These are phyloP conservation scores for Chaetoceros muelleri DNA, from an alignment of 108 stramenopile genomes.

Conservation along the genomic window DNA sequence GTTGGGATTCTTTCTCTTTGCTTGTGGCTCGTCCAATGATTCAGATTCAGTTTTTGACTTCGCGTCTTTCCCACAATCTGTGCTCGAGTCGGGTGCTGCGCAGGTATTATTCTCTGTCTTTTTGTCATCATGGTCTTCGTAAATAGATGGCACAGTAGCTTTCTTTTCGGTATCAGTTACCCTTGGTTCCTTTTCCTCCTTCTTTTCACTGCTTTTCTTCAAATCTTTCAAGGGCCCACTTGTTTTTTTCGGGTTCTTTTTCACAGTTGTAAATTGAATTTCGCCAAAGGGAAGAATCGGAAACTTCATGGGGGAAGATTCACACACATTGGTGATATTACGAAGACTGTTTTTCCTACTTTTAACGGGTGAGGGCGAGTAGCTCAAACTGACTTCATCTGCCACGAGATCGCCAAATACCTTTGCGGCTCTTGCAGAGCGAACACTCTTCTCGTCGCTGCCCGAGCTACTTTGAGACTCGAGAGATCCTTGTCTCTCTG, in stretches of 20 bases:
- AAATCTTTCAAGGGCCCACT: background rate
- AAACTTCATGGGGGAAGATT: conserved; percentile 4
- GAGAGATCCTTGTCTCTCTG: background rate
- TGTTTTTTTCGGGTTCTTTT: background rate
- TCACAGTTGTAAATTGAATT: background rate
- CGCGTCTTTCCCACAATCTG: background rate
- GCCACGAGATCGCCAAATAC: conserved; percentile 35
- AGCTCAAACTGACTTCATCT: conserved; percentile 28
- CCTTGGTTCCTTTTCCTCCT: background rate
- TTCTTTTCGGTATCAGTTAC: background rate
- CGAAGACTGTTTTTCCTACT: background rate
- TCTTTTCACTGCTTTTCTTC: background rate
- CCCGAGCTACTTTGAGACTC: conserved; percentile 7
- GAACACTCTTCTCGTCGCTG: conserved; percentile 22
- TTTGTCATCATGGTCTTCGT: too few relatives aligned
- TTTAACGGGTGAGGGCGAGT: conserved; percentile 26
- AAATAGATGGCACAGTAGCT: background rate
- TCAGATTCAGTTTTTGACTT: background rate
- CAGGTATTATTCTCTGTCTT: too few relatives aligned
- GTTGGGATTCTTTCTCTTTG: background rate
- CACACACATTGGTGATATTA: conserved; percentile 1
- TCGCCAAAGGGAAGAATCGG: conserved; percentile 2
- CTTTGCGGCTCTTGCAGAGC: conserved; percentile 12
- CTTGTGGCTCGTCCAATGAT: background rate
- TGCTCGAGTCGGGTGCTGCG: too few relatives aligned